phyloP scores from a whole-genome alignment of 805 yeast species.

The Wickerhamomyces canadensis region DNA sequence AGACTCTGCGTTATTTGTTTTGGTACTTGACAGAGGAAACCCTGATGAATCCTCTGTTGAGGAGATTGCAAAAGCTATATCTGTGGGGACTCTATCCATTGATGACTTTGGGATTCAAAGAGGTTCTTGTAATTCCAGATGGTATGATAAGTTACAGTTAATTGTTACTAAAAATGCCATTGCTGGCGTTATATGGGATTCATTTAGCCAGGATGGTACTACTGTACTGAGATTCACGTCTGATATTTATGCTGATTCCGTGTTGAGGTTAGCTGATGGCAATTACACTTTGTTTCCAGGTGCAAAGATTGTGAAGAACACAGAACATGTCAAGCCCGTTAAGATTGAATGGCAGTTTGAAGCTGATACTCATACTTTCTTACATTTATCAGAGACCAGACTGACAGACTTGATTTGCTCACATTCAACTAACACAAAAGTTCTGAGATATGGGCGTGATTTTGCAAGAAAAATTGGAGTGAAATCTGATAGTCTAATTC shows the following conservation, averaged over 20 bases:
- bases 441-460: constrained; percentile 72
- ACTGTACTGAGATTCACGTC: constrained; percentile 83
- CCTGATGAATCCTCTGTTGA: constrained; percentile 43
- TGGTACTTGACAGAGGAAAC: constrained; percentile 73
- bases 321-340: constrained; percentile 13
- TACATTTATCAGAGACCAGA: constrained; percentile 85
- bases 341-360: constrained; percentile 34
- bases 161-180: constrained; percentile 67
- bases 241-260: constrained; percentile 86
- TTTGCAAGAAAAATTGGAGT: constrained; percentile 73
- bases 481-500: constrained; percentile 87
- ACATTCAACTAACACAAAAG: constrained; percentile 73
- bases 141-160: constrained; percentile 88
- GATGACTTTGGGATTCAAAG: constrained; percentile 75
- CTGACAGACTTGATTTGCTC: constrained; percentile 75
- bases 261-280: constrained; percentile 76
- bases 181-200: constrained; percentile 88
- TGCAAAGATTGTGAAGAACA: constrained; percentile 20
- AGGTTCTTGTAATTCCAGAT: constrained; percentile 89
- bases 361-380: constrained; percentile 32
- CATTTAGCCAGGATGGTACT: constrained; percentile 91
- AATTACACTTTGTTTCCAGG: constrained; percentile 37
- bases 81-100: constrained; percentile 73
- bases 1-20: constrained; percentile 75
- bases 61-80: constrained; percentile 49